Conservation (phyloP, 352 stramenopile genomes). For the Elongisporangium undulatum region DNA sequence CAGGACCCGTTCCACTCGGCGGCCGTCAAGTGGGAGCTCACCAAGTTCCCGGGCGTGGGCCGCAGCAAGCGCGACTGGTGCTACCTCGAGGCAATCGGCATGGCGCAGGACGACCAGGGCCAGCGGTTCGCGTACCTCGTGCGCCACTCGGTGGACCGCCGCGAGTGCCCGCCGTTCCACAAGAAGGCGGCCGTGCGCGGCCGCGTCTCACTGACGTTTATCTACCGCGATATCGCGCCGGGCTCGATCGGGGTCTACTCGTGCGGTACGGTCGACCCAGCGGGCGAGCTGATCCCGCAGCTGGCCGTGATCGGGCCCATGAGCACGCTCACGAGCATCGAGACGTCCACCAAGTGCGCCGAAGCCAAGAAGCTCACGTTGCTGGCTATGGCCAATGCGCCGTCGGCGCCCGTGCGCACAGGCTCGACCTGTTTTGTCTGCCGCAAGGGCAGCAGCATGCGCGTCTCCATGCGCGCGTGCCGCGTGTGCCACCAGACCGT, state of each 20-base stretch:
- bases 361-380: conserved; percentile 27
- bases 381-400: conserved; percentile 13
- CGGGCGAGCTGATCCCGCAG: conserved; percentile 14
- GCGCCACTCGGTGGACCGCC: conserved; percentile 24
- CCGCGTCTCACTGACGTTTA: conserved; percentile 18
- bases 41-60: conserved; percentile 9
- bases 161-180: conserved; percentile 20
- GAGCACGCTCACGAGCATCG: background rate
- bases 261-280: conserved; percentile 15
- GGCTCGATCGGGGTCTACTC: conserved; percentile 16
- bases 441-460: background rate
- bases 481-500: conserved; percentile 24
- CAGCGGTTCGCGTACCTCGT: conserved; percentile 26
- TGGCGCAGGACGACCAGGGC: conserved; percentile 14
- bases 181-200: conserved; percentile 10
- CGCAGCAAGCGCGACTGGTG: conserved; percentile 28
- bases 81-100: conserved; percentile 26
- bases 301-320: conserved; percentile 17
- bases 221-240: conserved; percentile 14
- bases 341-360: conserved; percentile 10
- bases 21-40: conserved; percentile 38
- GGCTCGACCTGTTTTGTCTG: background rate
- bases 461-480: conserved; percentile 8
- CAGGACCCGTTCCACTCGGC: conserved; percentile 48
- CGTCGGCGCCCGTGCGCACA: background rate